Conservation (phyloP, 2,329 filamentous ascomycete genomes). For the Alternaria tenuissima region DNA sequence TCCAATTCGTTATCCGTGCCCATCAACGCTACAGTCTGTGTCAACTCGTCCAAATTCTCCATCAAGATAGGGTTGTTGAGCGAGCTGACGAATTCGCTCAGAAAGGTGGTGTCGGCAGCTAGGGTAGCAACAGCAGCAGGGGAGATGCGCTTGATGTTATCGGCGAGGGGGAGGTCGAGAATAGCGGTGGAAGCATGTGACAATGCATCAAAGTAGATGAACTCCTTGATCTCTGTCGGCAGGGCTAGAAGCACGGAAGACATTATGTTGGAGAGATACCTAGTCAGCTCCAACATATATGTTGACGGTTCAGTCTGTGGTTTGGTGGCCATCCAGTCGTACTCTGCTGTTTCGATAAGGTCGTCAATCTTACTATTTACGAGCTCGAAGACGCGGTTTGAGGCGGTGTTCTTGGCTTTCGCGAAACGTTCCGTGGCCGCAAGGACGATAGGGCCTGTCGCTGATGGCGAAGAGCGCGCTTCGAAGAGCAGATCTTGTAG, state of each 20-base stretch:
- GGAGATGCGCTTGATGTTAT: conserved; percentile 85
- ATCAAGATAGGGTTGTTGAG: conserved; percentile 88
- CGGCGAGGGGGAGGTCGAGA: conserved; percentile 77
- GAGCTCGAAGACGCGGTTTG: conserved; percentile 97
- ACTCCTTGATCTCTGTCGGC: conserved; percentile 94
- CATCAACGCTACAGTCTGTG: conserved; percentile 91
- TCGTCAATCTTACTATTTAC: conserved; percentile 99
- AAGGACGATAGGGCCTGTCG: conserved; percentile 80
- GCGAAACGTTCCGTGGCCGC: conserved; percentile 86
- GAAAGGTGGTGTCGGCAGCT: conserved; percentile 81
- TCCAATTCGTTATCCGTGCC: conserved; percentile 90
- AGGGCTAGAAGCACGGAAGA: conserved; percentile 89
- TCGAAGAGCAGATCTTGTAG: conserved; percentile 86
- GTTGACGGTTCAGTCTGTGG: conserved; percentile 78
- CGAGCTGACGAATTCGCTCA: conserved; percentile 84
- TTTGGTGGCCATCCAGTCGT: conserved; percentile 79
- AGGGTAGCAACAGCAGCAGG: conserved; percentile 83
- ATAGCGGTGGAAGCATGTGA: conserved; percentile 90
- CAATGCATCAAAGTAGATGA: conserved; percentile 97
- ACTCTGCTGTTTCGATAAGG: conserved; percentile 94
- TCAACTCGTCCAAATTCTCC: conserved; percentile 89
- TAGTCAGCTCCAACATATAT: conserved; percentile 94
- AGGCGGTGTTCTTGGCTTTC: conserved; percentile 91
- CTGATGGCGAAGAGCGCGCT: conserved; percentile 81
- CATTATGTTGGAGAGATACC: conserved; percentile 96